Conservation (phyloP, 1,284 basidiomycete species). For the Violaceomyces palustris region DNA sequence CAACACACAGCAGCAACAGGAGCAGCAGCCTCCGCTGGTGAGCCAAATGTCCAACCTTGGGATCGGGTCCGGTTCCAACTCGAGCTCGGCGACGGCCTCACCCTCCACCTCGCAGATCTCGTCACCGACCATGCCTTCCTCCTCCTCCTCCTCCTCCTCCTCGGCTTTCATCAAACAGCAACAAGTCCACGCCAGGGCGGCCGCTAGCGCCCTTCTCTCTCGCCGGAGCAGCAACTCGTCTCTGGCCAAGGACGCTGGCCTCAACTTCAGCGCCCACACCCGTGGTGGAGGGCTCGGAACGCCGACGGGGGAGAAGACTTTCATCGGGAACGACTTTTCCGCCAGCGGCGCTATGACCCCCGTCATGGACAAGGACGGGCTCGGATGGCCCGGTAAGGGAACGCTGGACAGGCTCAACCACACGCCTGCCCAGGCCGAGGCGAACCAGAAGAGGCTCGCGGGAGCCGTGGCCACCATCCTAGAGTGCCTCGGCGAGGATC, state of each 20-base stretch:
- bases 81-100: conserved; percentile 6
- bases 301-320: conserved; percentile 39
- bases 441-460: conserved; percentile 62
- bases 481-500: conserved; percentile 97
- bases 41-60: too few relatives aligned
- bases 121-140: neutral
- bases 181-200: conserved; percentile 5
- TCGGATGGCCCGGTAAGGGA: conserved; percentile 49
- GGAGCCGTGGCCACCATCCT: conserved; percentile 84
- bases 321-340: conserved; percentile 24
- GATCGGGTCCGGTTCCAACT: too few relatives aligned
- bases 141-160: neutral
- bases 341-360: conserved; percentile 30
- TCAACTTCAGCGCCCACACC: conserved; percentile 11
- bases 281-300: conserved; percentile 44
- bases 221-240: conserved; percentile 6
- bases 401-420: conserved; percentile 42
- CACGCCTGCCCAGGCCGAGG: conserved; percentile 36
- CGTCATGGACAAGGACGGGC: conserved; percentile 47
- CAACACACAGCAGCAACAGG: neutral
- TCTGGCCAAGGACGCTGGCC: neutral
- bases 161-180: neutral
- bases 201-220: conserved; percentile 15
- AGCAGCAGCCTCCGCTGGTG: too few relatives aligned
- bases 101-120: neutral